These are phyloP conservation scores for Akebia trifoliata DNA, from an alignment of 164 flowering plant genomes.

Conservation along the genomic window DNA sequence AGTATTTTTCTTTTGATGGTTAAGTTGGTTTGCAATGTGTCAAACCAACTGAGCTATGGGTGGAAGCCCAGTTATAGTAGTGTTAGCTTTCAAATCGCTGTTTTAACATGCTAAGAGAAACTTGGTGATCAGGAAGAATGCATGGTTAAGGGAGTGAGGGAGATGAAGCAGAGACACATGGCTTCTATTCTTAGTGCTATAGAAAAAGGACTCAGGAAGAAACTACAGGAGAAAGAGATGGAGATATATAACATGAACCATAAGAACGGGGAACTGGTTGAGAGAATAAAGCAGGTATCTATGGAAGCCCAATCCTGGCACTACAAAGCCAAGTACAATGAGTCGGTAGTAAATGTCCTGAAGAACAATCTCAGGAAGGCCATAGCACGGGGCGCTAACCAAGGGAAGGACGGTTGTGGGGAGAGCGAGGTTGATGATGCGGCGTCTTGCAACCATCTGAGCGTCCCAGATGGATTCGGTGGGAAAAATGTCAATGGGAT, in stretches of 20 bases:
- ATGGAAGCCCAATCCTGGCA: slow-evolving; percentile 77
- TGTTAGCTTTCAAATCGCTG: neutral
- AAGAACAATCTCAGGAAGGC: slow-evolving; percentile 68
- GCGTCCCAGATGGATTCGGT: slow-evolving; percentile 21
- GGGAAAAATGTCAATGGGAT: too few relatives aligned
- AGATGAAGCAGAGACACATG: slow-evolving; percentile 64
- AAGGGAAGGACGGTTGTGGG: slow-evolving; percentile 74
- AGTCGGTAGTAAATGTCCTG: slow-evolving; percentile 54
- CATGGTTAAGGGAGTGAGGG: slow-evolving; percentile 57
- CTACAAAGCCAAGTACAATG: slow-evolving; percentile 64
- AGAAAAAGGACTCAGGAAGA: slow-evolving; percentile 53
- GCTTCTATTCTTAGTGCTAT: slow-evolving; percentile 48
- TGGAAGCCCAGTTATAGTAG: too few relatives aligned
- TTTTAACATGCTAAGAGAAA: neutral
- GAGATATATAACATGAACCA: slow-evolving; percentile 62
- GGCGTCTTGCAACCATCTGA: slow-evolving; percentile 43
- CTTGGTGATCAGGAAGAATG: slow-evolving; percentile 55
- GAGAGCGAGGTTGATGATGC: slow-evolving; percentile 81
- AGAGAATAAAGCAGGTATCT: slow-evolving; percentile 63
- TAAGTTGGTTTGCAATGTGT: too few relatives aligned
- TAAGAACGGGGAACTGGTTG: slow-evolving; percentile 65
- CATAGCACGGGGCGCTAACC: slow-evolving; percentile 57
- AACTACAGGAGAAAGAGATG: slow-evolving; percentile 56
- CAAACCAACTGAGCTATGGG: neutral
- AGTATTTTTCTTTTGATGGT: too few relatives aligned